phyloP scores from a whole-genome alignment of 2,329 filamentous ascomycete species.

The Curvularia lunata region DNA sequence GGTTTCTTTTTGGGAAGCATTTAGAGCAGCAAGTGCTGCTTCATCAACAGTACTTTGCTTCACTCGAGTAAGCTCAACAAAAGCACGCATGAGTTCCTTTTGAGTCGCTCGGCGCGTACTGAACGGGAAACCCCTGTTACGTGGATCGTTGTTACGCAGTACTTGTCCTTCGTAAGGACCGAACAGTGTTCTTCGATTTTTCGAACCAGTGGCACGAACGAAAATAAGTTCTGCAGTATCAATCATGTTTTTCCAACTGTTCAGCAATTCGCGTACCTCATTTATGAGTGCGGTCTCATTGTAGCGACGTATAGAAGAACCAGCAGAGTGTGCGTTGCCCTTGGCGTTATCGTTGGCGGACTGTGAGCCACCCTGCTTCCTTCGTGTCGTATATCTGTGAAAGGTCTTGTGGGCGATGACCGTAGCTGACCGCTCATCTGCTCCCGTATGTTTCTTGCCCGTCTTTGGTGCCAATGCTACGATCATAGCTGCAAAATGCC shows the following conservation, averaged over 20 bases:
- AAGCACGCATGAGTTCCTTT: constrained; percentile 90
- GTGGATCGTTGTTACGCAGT: constrained; percentile 75
- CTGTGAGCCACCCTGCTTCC: constrained; percentile 95
- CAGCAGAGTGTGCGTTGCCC: constrained; percentile 90
- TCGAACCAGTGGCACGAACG: constrained; percentile 83
- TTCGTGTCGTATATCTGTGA: constrained; percentile 92
- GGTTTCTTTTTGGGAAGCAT: constrained; percentile 52
- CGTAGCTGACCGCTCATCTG: constrained; percentile 82
- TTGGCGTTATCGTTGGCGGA: constrained; percentile 95
- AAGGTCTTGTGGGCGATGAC: constrained; percentile 97
- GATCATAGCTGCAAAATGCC: constrained; percentile 96
- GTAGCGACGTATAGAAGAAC: constrained; percentile 86
- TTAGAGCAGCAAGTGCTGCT: constrained; percentile 60
- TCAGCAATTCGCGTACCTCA: constrained; percentile 82
- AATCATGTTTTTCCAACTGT: constrained; percentile 84
- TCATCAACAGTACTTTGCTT: constrained; percentile 83
- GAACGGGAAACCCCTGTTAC: constrained; percentile 89
- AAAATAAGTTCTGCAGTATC: constrained; percentile 86
- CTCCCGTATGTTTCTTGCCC: constrained; percentile 70
- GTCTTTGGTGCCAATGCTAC: constrained; percentile 84
- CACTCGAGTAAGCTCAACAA: constrained; percentile 89
- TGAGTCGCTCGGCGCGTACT: constrained; percentile 91
- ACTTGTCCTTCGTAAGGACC: constrained; percentile 91
- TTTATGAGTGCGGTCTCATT: constrained; percentile 89
- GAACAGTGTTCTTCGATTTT: constrained; percentile 86